Evolutionary conservation across 306 rosid species (phyloP).

Genomic region (Styphnolobium japonicum): DNA sequence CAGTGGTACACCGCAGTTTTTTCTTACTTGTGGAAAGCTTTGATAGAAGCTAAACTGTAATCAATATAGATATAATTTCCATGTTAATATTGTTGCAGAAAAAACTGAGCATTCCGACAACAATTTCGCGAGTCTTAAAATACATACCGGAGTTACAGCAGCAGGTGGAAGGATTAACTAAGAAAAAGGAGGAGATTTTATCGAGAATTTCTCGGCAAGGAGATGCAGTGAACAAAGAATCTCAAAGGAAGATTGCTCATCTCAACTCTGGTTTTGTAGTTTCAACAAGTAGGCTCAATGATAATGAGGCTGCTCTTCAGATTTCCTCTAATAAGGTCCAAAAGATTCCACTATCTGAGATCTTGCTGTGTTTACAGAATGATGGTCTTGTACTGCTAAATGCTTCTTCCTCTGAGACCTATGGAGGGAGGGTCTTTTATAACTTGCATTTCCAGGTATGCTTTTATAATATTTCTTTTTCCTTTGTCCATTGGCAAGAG

Average conservation of each 20-base stretch:
- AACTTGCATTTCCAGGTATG: conserved; percentile 44
- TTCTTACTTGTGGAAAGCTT: background rate
- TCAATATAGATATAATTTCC: background rate
- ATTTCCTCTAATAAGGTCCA: conserved; percentile 16
- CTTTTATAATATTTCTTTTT: background rate
- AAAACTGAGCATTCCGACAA: conserved; percentile 47
- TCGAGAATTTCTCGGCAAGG: conserved; percentile 18
- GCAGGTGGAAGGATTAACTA: conserved; percentile 31
- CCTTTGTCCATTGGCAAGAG: too few relatives aligned
- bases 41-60: background rate
- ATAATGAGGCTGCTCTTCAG: conserved; percentile 40
- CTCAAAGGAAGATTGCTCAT: background rate
- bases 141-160: conserved; percentile 46
- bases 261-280: conserved; percentile 12
- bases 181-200: conserved; percentile 38
- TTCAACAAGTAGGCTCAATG: conserved; percentile 33
- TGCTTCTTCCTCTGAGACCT: conserved; percentile 49
- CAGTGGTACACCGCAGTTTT: background rate
- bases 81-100: conserved; percentile 26
- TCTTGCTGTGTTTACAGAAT: conserved; percentile 35
- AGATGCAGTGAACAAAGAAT: background rate
- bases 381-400: conserved; percentile 35
- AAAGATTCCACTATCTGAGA: conserved; percentile 27
- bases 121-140: conserved; percentile 36
- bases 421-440: conserved; percentile 38